Conservation (phyloP, 768 basidiomycete genomes). For the Epithele typhae region DNA sequence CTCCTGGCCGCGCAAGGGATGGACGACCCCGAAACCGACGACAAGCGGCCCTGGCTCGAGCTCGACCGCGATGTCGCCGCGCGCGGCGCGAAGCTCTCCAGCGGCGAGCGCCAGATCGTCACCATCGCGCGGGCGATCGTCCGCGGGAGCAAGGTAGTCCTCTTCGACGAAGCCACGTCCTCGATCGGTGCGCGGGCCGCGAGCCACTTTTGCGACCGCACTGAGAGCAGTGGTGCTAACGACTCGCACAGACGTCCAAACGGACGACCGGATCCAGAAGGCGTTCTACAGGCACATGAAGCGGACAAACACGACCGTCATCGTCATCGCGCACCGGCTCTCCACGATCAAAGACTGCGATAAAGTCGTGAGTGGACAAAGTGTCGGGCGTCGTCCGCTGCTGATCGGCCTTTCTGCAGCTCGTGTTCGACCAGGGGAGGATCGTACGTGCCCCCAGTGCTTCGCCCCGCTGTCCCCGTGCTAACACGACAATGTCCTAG, state of each 20-base stretch:
- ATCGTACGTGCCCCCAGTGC: no score
- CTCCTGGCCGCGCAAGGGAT: constrained; percentile 46
- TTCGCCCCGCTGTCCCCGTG: no score
- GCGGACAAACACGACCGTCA: constrained; percentile 31
- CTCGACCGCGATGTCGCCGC: constrained; percentile 39
- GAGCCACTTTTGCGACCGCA: no score
- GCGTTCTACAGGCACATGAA: constrained; percentile 40
- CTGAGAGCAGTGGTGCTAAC: no score
- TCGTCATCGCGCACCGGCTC: constrained; percentile 53
- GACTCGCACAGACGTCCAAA: constrained; percentile 15
- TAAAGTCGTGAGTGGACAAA: not conserved
- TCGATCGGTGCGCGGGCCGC: not conserved
- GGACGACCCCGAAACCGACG: constrained; percentile 31
- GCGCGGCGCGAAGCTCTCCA: constrained; percentile 40
- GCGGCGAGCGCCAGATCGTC: constrained; percentile 58
- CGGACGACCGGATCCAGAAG: constrained; percentile 48
- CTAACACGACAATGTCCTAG: no score
- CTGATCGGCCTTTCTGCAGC: no score
- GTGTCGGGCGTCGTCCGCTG: no score
- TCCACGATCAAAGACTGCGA: constrained; percentile 43
- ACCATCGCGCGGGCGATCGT: constrained; percentile 57
- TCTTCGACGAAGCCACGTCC: constrained; percentile 48
- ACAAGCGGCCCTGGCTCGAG: constrained; percentile 24
- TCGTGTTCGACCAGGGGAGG: no score
- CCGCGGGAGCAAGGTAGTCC: constrained; percentile 47